Base-by-base conservation (phyloP, 2,329 filamentous ascomycete species). In the Aspergillus udagawae region DNA sequence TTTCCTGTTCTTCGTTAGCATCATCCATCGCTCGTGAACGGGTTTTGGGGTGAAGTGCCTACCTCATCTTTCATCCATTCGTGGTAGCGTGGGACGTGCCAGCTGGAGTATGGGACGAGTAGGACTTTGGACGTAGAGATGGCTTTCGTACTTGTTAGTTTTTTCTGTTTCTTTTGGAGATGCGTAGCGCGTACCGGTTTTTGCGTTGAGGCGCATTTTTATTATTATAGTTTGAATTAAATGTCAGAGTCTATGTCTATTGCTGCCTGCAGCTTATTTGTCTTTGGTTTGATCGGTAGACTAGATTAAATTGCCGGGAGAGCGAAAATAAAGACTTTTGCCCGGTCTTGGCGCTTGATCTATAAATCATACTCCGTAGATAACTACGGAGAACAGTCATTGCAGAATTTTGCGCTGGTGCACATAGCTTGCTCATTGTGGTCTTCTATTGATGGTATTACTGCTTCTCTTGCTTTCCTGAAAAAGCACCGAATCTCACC, bases 41-140 rank as follows among this genome's bases (percentile, higher is more conserved):
- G 32, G 4, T 2, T 14, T 14, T 35, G 32, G 5, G 4, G 4
- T 5, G 4, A 8, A 6, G 12, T 28, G 64, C 64, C 41, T 73
- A 82, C 88, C 52, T 87, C 82, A 67, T 94, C 87, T 78, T 92
- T 83, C 92, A 97, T 97, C 93, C 93, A 97, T 67, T 81, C 78
- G 71, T 96, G 91, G 71, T 97, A 97, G 41, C 82, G 86, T 17
- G 82, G 81, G 25, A 97, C 93, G 78, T 97, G 93, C 69, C 86
- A 88, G 41, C 81, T 75, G 61, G 88, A 87, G 74, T 97, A 97
- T 0, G 92, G 92, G 9, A 96, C 91, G 9, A 97, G 82, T 20
- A 95, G 82, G 48, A 90, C 79, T 51, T 79, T 79, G 4, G 82
- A 75, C 1, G 88, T 88, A 3, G 83, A 81, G 32, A 95, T 77